Evolutionary conservation across 73 alveolate genomes (phyloP).

Genomic region (Paramecium biaurelia): DNA sequence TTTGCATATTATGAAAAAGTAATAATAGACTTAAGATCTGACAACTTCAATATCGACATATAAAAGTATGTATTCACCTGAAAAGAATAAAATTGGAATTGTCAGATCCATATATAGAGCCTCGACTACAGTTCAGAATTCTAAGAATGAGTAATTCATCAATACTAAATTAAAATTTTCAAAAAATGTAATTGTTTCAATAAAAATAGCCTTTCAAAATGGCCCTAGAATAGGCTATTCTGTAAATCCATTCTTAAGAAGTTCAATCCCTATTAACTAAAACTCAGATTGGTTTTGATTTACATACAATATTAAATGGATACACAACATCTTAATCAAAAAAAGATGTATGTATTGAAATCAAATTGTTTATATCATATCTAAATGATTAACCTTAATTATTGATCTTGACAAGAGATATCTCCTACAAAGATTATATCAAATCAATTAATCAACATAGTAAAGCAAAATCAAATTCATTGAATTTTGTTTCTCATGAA

Average conservation of each 20-base stretch:
- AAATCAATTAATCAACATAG: neutral
- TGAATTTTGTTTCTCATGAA: slow-evolving; percentile 55
- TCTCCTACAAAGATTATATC: slow-evolving; percentile 23
- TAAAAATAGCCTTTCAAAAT: neutral
- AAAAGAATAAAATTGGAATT: neutral
- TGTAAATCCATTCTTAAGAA: neutral
- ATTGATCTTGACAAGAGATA: neutral
- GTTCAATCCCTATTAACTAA: neutral
- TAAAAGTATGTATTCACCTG: neutral
- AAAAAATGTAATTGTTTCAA: neutral
- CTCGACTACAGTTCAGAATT: slow-evolving; percentile 3
- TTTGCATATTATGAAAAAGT: neutral
- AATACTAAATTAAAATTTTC: neutral
- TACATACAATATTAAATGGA: neutral
- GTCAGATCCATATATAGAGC: slow-evolving; percentile 23
- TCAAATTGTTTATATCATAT: slow-evolving; percentile 2
- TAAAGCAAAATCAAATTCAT: slow-evolving; percentile 35
- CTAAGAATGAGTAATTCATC: neutral
- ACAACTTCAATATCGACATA: neutral
- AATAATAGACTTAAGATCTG: neutral
- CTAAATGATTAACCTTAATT: slow-evolving; percentile 1
- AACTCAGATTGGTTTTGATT: slow-evolving; percentile 8
- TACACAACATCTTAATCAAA: neutral
- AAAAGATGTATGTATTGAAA: neutral
- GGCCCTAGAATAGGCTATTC: neutral